phyloP scores from a whole-genome alignment of 176 grass and related monocot genomes.

The Bolboschoenus planiculmis region DNA sequence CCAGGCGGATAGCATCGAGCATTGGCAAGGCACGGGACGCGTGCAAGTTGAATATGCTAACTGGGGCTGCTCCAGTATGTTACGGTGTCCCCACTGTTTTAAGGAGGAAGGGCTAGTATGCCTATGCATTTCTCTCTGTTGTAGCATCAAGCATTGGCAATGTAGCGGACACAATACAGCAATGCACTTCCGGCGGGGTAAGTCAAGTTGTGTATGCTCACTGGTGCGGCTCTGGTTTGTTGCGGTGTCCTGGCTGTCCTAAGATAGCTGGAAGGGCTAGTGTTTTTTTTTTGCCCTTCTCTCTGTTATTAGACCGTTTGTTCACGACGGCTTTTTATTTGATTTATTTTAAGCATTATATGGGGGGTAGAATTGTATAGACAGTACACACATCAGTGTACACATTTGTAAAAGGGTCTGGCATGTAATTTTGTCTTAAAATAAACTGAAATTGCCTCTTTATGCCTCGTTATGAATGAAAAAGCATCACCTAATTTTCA shows the following conservation, averaged over 20 bases:
- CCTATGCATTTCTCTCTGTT: background rate
- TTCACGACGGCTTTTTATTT: background rate
- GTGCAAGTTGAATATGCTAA: conserved; percentile 53
- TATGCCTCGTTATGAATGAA: background rate
- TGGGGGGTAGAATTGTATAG: background rate
- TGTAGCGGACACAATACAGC: conserved; percentile 22
- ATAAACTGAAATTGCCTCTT: background rate
- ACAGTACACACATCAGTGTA: background rate
- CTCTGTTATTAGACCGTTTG: background rate
- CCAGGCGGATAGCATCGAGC: conserved; percentile 50
- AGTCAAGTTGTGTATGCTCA: background rate
- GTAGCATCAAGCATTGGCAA: conserved; percentile 49
- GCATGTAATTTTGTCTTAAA: background rate
- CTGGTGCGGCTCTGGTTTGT: background rate
- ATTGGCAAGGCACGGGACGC: conserved; percentile 63
- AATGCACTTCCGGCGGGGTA: background rate
- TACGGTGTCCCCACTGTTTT: conserved; percentile 77
- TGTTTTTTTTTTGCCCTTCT: background rate
- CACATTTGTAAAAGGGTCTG: background rate
- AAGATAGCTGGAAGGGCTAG: background rate
- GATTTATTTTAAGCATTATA: background rate
- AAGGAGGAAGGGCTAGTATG: conserved; percentile 28
- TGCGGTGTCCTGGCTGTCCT: background rate
- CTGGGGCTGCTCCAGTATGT: conserved; percentile 80
- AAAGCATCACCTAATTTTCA: background rate